Evolutionary conservation across 495 filamentous ascomycete genomes (phyloP).

Genomic region (Neurospora sp.): DNA sequence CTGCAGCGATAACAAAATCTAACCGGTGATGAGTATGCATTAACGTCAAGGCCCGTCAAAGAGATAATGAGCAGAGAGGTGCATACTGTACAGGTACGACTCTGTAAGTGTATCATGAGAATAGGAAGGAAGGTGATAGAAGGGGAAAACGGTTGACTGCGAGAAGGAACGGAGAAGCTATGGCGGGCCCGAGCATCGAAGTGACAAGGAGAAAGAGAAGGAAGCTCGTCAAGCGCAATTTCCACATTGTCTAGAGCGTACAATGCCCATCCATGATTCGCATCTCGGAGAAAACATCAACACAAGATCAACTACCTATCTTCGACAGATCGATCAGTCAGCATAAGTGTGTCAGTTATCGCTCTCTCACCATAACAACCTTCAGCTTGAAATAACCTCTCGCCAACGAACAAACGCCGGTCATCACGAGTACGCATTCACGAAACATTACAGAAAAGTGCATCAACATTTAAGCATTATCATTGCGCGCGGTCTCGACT

Average conservation of each 20-base stretch:
- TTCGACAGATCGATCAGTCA: not conserved
- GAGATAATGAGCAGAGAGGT: not conserved
- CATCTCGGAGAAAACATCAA: not conserved
- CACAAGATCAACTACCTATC: not conserved
- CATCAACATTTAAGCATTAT: not conserved
- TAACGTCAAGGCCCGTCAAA: not conserved
- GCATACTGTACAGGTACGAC: not conserved
- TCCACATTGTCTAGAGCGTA: not conserved
- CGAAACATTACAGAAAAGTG: not conserved
- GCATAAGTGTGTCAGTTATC: not conserved
- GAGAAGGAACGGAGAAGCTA: not conserved
- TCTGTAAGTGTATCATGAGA: not conserved
- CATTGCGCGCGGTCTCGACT: not conserved
- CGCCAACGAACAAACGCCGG: not conserved
- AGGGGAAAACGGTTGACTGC: not conserved
- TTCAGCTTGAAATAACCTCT: not conserved
- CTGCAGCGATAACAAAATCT: not conserved
- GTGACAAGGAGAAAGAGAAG: not conserved
- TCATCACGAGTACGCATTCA: not conserved
- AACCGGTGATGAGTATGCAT: not conserved
- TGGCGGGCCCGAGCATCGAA: not conserved
- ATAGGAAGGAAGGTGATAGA: not conserved
- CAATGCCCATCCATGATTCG: not conserved
- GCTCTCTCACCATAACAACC: not conserved
- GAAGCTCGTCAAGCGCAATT: not conserved